Evolutionary conservation across 768 basidiomycete species (phyloP).

Genomic region (Mycena indigotica): DNA sequence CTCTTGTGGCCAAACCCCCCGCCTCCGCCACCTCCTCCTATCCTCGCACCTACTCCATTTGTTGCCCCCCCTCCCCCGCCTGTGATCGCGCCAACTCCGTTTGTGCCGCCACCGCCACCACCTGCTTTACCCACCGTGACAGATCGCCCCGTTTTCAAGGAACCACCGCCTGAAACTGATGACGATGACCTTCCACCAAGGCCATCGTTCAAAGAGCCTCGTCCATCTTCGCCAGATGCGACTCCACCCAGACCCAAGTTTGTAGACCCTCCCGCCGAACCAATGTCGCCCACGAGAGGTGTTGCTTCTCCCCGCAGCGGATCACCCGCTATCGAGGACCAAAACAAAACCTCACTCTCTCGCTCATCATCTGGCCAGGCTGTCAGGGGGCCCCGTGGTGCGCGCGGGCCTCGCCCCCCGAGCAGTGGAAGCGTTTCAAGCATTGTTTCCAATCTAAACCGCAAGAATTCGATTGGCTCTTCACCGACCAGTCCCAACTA

Average conservation of each 20-base stretch:
- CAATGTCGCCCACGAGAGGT: constrained; percentile 36
- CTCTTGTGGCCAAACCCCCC: constrained; percentile 24
- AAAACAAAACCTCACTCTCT: constrained; percentile 19
- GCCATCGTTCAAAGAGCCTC: constrained; percentile 44
- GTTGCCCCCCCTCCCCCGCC: constrained; percentile 27
- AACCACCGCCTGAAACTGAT: constrained; percentile 63
- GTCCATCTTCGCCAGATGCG: constrained; percentile 33
- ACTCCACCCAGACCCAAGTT: constrained; percentile 43
- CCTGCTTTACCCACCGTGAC: constrained; percentile 6
- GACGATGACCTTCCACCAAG: constrained; percentile 44
- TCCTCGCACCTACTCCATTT: constrained; percentile 19
- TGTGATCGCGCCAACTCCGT: constrained; percentile 17
- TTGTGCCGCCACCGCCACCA: constrained; percentile 34
- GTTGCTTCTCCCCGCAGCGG: constrained; percentile 44
- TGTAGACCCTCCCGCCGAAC: constrained; percentile 39
- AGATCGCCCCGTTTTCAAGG: constrained; percentile 51
- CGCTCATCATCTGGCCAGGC: constrained; percentile 28
- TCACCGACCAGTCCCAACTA: constrained; percentile 41
- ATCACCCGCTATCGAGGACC: constrained; percentile 39
- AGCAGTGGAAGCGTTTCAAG: constrained; percentile 51
- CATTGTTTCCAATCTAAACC: constrained; percentile 60
- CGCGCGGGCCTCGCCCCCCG: constrained; percentile 48
- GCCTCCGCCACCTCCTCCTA: constrained; percentile 24
- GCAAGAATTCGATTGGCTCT: constrained; percentile 42
- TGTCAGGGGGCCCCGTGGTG: constrained; percentile 46